These are phyloP conservation scores for Barnettozyma siamensis DNA, from an alignment of 805 yeast species.

Conservation along the genomic window DNA sequence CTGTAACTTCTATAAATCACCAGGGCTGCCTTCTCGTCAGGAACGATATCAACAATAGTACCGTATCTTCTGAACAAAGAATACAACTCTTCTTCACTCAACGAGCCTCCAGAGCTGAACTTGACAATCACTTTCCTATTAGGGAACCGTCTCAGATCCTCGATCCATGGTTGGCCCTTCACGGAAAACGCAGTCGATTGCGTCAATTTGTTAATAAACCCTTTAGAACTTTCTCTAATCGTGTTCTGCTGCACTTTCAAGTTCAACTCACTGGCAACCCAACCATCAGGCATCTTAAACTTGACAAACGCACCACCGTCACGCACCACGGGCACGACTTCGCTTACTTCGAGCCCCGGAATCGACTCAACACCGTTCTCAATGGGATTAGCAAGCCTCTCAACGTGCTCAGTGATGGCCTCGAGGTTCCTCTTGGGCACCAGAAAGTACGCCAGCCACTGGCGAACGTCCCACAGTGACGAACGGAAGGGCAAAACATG, in stretches of 20 bases:
- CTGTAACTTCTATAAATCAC: constrained; percentile 52
- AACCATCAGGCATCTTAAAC: constrained; percentile 52
- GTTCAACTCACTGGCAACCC: constrained; percentile 47
- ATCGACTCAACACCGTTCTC: constrained; percentile 27
- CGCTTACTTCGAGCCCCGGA: constrained; percentile 43
- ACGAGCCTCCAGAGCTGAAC: constrained; percentile 63
- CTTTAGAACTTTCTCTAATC: constrained; percentile 30
- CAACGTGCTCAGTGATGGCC: constrained; percentile 35
- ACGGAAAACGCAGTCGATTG: constrained; percentile 63
- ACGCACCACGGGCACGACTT: constrained; percentile 62
- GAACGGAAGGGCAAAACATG: constrained; percentile 44
- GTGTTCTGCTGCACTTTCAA: constrained; percentile 44
- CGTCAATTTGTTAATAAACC: constrained; percentile 36
- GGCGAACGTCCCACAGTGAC: constrained; percentile 40
- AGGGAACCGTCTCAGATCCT: constrained; percentile 79
- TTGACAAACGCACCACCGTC: constrained; percentile 96
- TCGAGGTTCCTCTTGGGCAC: constrained; percentile 31
- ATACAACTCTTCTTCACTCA: constrained; percentile 78
- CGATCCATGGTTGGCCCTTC: constrained; percentile 94
- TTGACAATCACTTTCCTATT: constrained; percentile 54
- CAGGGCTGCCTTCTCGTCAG: constrained; percentile 42
- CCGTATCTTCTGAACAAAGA: constrained; percentile 86
- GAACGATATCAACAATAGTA: constrained; percentile 64
- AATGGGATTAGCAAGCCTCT: constrained; percentile 34
- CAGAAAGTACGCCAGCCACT: constrained; percentile 35